Base-by-base conservation (phyloP, 169 alveolate genomes). In the Babesia ovis region DNA sequence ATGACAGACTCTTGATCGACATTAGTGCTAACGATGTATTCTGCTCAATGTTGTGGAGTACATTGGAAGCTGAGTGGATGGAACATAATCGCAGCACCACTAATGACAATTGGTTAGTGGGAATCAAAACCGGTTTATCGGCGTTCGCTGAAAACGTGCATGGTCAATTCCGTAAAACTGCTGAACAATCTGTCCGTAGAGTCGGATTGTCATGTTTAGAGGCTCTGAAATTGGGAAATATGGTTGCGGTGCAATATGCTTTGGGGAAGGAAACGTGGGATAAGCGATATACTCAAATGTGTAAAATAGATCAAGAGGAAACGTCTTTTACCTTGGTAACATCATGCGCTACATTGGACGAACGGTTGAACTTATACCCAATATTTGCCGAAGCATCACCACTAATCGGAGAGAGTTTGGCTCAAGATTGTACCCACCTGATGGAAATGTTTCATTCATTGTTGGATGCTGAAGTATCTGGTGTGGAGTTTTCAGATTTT, bases 191-290 rank as follows among this genome's bases (percentile, higher is more conserved):
- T 54, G 22, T 43, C 61, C 45, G 18, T 4, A 18, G 39, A 20
- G 22, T 46, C n/a, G 74, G 64, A 22, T 12, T 31, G 32, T 64
- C 74, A 16, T 64, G 74, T 41, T 61, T 64, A 12, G 74, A 64
- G 51, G 39, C 61, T 8, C 42, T 64, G 25, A 64, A 46, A 39
- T 32, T 48, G 39, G 50, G 61, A 11, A 64, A 64, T 48, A 48
- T 64, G 6, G 39, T 34, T 18, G 34, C 29, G 1, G 50, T 64
- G 31, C 74, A 64, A 46, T 18, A 20, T 9, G 59, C 61, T 9
- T 35, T 64, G 23, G 74, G 46, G 20, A 37, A 48, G 20, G 74
- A 64, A 50, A 64, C 48, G 32, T 64, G 74, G 74, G 74, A 64
- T 35, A 54, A 45, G 12, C 25, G 5, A n/a, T 4, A 64, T 16